Evolutionary conservation across 2,329 filamentous ascomycete species (phyloP), one percentile per base, ranked within the genome.

Genomic region (Apiospora arundinis): DNA sequence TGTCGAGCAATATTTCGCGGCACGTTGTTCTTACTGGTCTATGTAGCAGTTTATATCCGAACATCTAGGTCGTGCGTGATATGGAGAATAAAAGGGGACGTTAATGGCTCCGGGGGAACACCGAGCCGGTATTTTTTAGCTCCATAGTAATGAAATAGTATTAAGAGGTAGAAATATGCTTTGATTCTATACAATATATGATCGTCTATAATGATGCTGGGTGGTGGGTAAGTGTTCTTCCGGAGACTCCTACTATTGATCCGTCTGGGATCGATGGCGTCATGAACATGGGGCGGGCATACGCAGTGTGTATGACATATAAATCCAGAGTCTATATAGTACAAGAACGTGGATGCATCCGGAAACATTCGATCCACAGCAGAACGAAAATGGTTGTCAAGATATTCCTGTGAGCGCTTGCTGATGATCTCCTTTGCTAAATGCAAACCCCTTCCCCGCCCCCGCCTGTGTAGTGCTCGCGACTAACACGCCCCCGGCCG

Each of bases 401-500:
- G 60, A 46, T 70, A 21, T 70, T 70, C 56, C 44, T 70, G 68
- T 63, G 28, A 65, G 49, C 42, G 45, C n/a, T n/a, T 48, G n/a
- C 23, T 23, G 16, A 9, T 52, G 37, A 11, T 68, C 12, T 21
- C n/a, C n/a, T 9, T 14, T 23, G 49, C 21, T 42, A n/a, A 7
- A 32, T 32, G 6, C 32, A 32, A 16, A 28, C n/a, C n/a, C n/a
- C n/a, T n/a, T n/a, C n/a, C n/a, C n/a, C n/a, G n/a, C n/a, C n/a
- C n/a, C n/a, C n/a, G n/a, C n/a, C n/a, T n/a, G 37, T 46, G 21
- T n/a, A 11, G 8, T 25, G n/a, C n/a, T 7, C 16, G 37, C 23
- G 42, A 60, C 70, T 68, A 40, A 71, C 23, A 52, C 42, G n/a
- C 48, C 48, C n/a, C 11, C 48, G 14, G 14, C 25, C 2, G 7